Evolutionary conservation across 139 green algal species (phyloP).

Genomic region (Closterium sp.): DNA sequence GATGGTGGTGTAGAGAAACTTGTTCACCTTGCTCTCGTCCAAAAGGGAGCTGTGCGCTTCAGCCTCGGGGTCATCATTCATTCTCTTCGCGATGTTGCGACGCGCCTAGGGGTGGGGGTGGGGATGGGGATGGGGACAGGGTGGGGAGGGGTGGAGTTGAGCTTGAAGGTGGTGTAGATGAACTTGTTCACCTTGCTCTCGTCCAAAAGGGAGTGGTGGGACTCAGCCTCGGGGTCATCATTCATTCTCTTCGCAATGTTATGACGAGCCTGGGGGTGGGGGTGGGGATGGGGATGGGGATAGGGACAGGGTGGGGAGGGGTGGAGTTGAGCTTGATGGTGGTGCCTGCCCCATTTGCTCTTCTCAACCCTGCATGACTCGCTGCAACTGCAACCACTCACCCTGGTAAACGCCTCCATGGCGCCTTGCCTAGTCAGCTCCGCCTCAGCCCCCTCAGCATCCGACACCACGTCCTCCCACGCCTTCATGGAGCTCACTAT

Average conservation of each 20-base stretch:
- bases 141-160: too few relatives aligned
- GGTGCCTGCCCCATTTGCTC: too few relatives aligned
- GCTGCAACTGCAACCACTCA: neutral
- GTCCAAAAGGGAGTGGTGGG: neutral
- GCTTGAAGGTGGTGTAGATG: constrained; percentile 53
- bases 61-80: neutral
- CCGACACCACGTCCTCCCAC: constrained; percentile 44
- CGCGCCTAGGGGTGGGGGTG: neutral
- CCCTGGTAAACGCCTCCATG: constrained; percentile 38
- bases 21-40: constrained; percentile 46
- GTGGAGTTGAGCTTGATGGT: too few relatives aligned
- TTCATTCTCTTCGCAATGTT: neutral
- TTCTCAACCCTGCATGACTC: neutral
- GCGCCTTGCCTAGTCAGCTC: constrained; percentile 23
- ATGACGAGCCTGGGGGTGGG: neutral
- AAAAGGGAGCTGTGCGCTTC: neutral
- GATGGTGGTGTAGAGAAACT: constrained; percentile 52
- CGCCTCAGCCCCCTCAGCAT: constrained; percentile 24
- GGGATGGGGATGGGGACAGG: too few relatives aligned
- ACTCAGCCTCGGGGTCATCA: neutral
- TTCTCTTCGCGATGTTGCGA: neutral
- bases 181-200: constrained; percentile 53
- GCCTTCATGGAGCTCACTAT: constrained; percentile 51
- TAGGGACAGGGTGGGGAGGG: too few relatives aligned
- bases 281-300: neutral